phyloP scores from a whole-genome alignment of 2,329 filamentous ascomycete species.

The Aplosporella prunicola region DNA sequence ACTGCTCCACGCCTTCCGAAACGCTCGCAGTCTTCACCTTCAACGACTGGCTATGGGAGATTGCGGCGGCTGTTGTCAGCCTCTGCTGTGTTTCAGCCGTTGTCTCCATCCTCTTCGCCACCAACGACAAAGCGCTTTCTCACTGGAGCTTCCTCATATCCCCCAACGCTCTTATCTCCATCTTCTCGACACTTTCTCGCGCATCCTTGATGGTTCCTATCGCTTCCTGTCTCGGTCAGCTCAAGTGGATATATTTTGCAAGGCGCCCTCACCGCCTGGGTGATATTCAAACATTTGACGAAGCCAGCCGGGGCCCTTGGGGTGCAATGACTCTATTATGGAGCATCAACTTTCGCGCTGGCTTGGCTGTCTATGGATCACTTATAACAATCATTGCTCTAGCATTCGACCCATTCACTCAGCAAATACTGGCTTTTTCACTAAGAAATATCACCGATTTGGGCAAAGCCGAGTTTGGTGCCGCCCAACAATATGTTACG shows the following conservation, averaged over 20 bases:
- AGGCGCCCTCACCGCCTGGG: constrained; percentile 8
- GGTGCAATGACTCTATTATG: background rate
- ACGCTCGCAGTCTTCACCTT: no score
- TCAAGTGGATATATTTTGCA: constrained; percentile 18
- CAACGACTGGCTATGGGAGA: background rate
- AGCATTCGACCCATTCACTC: background rate
- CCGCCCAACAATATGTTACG: no score
- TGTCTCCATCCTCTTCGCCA: constrained; percentile 5
- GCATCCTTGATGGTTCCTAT: constrained; percentile 12
- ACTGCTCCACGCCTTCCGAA: no score
- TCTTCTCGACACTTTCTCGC: background rate
- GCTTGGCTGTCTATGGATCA: background rate
- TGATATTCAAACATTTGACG: constrained; percentile 15
- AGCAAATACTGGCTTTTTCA: background rate
- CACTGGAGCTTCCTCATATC: constrained; percentile 13
- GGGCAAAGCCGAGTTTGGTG: no score
- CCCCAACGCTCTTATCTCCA: constrained; percentile 25
- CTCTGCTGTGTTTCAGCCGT: background rate
- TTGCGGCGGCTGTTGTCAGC: background rate
- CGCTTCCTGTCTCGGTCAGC: constrained; percentile 15
- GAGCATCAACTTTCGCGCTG: background rate
- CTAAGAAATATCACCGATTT: no score
- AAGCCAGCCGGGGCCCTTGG: constrained; percentile 18
- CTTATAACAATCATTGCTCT: background rate
- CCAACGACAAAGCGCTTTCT: constrained; percentile 8